phyloP scores from a whole-genome alignment of 345 rosid genomes.

The Eucalyptus fibrosa region DNA sequence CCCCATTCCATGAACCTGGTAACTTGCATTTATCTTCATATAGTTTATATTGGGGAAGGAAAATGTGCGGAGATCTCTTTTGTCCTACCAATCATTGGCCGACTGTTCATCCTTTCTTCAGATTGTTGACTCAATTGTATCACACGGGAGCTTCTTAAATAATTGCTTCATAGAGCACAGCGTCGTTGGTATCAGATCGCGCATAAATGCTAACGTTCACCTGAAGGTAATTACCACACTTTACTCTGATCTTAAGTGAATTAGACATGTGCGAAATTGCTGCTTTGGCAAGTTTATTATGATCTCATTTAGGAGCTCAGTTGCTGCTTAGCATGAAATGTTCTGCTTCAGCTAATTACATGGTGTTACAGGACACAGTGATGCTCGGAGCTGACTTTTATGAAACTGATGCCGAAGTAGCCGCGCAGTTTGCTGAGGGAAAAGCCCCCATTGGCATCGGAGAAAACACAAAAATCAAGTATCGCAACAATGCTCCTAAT shows the following conservation, averaged over 20 bases:
- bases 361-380: conserved; percentile 54
- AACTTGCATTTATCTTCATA: not conserved
- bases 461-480: conserved; percentile 26
- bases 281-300: not conserved
- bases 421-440: conserved; percentile 53
- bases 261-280: not conserved
- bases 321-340: not conserved
- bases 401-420: conserved; percentile 69
- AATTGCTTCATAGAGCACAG: conserved; percentile 75
- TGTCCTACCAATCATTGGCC: not conserved
- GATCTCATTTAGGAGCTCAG: not conserved
- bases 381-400: conserved; percentile 93
- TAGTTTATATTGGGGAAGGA: not conserved
- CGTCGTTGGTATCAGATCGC: conserved; percentile 84
- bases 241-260: not conserved
- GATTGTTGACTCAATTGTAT: conserved; percentile 77
- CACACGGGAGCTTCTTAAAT: conserved; percentile 83
- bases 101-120: conserved; percentile 2
- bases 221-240: conserved; percentile 31
- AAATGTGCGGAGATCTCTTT: not conserved
- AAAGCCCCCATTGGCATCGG: conserved; percentile 73
- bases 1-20: not conserved
- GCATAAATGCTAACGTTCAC: conserved; percentile 62
- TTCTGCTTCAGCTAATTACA: not conserved
- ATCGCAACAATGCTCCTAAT: not conserved